A percentile compares a stretch with the other conserved stretches of the same genome.
Conservation (phyloP, 805 yeast genomes). For the Isabelozyma pseudorhagii region DNA sequence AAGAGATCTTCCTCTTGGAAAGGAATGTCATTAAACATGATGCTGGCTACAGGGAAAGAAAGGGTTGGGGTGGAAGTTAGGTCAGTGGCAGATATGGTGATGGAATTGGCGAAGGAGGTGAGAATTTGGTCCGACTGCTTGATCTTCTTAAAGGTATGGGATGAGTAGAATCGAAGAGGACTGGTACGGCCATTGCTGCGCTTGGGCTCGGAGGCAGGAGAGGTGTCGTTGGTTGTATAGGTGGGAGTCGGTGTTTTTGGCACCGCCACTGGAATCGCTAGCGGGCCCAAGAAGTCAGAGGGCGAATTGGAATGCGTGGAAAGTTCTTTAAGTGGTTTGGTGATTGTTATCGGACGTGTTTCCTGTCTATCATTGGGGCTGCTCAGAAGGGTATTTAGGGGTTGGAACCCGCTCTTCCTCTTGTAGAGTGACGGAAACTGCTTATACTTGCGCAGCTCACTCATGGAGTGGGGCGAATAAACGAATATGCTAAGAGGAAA, state of each 20-base stretch:
- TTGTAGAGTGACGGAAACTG: neutral
- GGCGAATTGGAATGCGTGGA: neutral
- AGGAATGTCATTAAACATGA: neutral
- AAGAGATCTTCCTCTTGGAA: conserved; percentile 1
- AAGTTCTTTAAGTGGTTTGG: neutral
- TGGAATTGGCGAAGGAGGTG: neutral
- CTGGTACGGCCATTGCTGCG: neutral
- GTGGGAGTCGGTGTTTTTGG: neutral
- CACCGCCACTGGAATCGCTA: neutral
- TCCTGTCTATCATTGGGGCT: neutral
- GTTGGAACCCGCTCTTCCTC: neutral
- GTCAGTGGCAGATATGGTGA: neutral
- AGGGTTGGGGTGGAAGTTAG: neutral
- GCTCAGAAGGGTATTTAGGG: neutral
- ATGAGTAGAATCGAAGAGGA: neutral
- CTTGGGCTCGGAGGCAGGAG: neutral
- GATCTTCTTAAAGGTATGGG: neutral
- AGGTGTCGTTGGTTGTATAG: neutral
- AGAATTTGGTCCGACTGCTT: neutral
- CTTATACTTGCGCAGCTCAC: neutral
- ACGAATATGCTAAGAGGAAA: neutral
- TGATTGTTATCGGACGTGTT: neutral
- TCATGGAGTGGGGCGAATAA: neutral
- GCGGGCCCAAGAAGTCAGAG: neutral
- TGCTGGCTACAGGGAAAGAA: neutral